Evolutionary conservation across 2,329 filamentous ascomycete genomes (phyloP), one percentile per base, ranked within the genome.

Genomic region (Lecanicillium sp.): DNA sequence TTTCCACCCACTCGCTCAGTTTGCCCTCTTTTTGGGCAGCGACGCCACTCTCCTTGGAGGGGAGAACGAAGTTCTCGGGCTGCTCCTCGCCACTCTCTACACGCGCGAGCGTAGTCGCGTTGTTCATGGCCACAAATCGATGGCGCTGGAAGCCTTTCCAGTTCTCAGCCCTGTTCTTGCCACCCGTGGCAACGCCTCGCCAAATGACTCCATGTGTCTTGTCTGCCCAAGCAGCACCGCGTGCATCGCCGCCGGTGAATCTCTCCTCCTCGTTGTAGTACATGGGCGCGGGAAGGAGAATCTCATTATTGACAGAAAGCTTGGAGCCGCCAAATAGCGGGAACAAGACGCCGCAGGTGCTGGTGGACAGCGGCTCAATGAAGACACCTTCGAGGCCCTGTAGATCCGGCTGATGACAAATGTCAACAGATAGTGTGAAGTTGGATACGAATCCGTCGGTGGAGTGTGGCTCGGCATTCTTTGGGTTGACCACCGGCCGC

Each of bases 71-170:
- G 54, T 79, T 79, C 41, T 67, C 54, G 0, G 72, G 60, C 4
- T 54, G 46, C 43, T 66, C 58, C 6, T 49, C 37, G 11, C 59
- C 60, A 3, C 58, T 50, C 47, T 81, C 72, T 3, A 72, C 72
- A 6, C 58, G 52, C 5, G 52, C 50, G 4, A 84, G 64, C 41
- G 68, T 70, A 7, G 79, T 83, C 10, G 66, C 72, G 49, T 88
- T 87, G 51, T 80, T 72, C 78, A 87, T 83, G 33, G 77, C 68
- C 2, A 87, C 72, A 52, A 88, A 85, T 2, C 84, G 79, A 52
- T 87, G 84, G 4, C 84, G 76, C 46, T 88, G 83, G 51, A 87
- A 87, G 0, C 77, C 73, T 10, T 67, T 73, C 84, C 84, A 88
- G 49, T 79, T 87, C 19, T 69, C 49, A 55, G 66, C 50, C 47